phyloP scores from a whole-genome alignment of 1,139 yeast species.

The Blastobotrys ciferrii region DNA sequence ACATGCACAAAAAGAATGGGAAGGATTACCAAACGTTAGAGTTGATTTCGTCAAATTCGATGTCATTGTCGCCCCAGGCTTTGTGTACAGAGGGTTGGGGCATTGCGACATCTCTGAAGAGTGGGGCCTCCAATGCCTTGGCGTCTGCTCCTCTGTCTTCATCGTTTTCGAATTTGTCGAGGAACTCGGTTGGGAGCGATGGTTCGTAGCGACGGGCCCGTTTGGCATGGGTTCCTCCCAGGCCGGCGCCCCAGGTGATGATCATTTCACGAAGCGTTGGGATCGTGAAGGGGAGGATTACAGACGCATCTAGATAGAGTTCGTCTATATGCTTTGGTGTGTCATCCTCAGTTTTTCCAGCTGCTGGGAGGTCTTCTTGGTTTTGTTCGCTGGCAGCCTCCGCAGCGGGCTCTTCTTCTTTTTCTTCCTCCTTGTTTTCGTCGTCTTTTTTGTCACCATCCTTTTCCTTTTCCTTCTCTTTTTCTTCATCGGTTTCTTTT shows the following conservation, averaged over 20 bases:
- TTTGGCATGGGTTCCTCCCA: conserved; percentile 38
- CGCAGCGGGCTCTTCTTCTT: conserved; percentile 14
- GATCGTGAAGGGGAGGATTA: conserved; percentile 37
- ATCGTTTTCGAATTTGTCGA: conserved; percentile 37
- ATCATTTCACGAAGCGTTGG: conserved; percentile 43
- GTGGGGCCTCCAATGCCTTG: conserved; percentile 17
- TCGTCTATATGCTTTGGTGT: conserved; percentile 19
- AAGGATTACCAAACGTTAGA: conserved; percentile 16
- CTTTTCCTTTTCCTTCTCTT: conserved; percentile 17
- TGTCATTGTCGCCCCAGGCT: conserved; percentile 33
- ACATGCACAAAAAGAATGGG: not conserved
- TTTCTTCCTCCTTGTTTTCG: conserved; percentile 17
- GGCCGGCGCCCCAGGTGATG: conserved; percentile 43
- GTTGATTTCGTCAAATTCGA: conserved; percentile 15
- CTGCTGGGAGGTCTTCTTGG: conserved; percentile 4
- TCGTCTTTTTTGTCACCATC: conserved; percentile 16
- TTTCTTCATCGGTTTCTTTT: conserved; percentile 5
- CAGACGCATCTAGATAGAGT: conserved; percentile 35
- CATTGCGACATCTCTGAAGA: conserved; percentile 27
- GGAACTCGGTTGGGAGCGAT: conserved; percentile 39
- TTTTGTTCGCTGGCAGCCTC: not conserved
- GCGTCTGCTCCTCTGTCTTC: conserved; percentile 13
- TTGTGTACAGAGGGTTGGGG: conserved; percentile 33
- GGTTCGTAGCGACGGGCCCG: conserved; percentile 42
- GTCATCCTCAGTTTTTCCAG: conserved; percentile 22